These are phyloP conservation scores for Leccinum olivaceopallidum DNA, from an alignment of 768 basidiomycete genomes.

Conservation along the genomic window DNA sequence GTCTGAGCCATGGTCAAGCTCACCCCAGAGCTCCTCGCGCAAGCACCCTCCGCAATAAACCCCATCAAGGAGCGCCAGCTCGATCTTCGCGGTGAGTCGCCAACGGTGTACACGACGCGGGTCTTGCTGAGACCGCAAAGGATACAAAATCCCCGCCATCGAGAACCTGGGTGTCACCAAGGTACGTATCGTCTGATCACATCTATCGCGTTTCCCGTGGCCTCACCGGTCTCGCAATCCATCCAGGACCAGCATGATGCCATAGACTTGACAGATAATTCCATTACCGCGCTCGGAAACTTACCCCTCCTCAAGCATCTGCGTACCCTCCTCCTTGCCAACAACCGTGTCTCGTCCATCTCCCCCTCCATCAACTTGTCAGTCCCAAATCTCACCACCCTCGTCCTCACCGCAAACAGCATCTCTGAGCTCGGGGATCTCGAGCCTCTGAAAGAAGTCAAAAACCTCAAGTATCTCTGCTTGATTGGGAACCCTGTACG, in stretches of 20 bases:
- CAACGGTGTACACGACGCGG: slow-evolving; percentile 12
- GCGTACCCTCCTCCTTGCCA: slow-evolving; percentile 80
- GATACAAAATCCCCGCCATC: slow-evolving; percentile 92
- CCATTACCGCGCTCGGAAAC: slow-evolving; percentile 79
- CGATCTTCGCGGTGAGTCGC: slow-evolving; percentile 76
- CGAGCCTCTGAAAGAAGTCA: slow-evolving; percentile 77
- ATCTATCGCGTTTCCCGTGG: slow-evolving; percentile 8
- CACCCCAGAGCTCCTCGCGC: slow-evolving; percentile 90
- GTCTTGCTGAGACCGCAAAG: slow-evolving; percentile 42
- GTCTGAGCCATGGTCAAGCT: slow-evolving; percentile 69
- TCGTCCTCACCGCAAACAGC: slow-evolving; percentile 84
- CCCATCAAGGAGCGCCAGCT: slow-evolving; percentile 88
- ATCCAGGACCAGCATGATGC: slow-evolving; percentile 88
- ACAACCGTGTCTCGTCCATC: slow-evolving; percentile 85
- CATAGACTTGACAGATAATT: slow-evolving; percentile 93
- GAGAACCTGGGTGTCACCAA: slow-evolving; percentile 95
- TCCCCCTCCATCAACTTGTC: slow-evolving; percentile 82
- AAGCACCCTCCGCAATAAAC: slow-evolving; percentile 75
- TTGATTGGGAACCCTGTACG: slow-evolving; percentile 81
- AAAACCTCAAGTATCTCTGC: slow-evolving; percentile 71
- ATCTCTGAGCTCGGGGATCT: slow-evolving; percentile 81
- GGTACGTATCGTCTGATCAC: slow-evolving; percentile 45
- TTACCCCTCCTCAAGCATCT: slow-evolving; percentile 85
- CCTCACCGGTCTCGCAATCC: slow-evolving; percentile 17
- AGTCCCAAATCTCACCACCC: slow-evolving; percentile 78